Evolutionary conservation across 2,329 filamentous ascomycete genomes (phyloP), one percentile per base, ranked within the genome.

Genomic region (Calonectria pteridis): DNA sequence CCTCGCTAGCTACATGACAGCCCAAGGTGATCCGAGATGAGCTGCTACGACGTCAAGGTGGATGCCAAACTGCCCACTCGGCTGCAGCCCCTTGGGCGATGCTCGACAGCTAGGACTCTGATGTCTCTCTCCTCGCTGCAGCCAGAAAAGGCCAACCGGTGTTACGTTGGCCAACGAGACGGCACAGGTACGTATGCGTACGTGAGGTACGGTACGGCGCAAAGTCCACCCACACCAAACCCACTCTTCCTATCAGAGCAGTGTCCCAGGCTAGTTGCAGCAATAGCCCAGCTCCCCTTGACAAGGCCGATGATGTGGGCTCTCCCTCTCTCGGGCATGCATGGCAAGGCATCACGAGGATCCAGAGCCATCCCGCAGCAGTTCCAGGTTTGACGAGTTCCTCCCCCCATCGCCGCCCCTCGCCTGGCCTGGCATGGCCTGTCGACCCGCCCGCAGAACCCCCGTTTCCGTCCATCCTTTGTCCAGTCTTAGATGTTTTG

Each of bases 361-460:
- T 68, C 58, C 43, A 67, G 55, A 55, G 55, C 31, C 40, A 43
- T 46, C 66, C 67, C 59, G 63, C 67, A 71, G 71, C 71, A 67
- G 71, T 70, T 71, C 67, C 71, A 67, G 43, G 72, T 67, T 71
- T 55, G 59, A 67, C 69, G 43, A 73, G 46, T 73, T 71, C 72
- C 62, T 63, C 67, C 46, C 53, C 50, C 58, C 65, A 28, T n/a
- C 43, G 31, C 35, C 31, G n/a, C 55, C 33, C n/a, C n/a, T 53
- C 55, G 55, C 33, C 31, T 69, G 49, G 37, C 35, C 51, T 40
- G 49, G 49, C 63, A 63, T 71, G 50, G 55, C 40, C 59, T 67
- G 31, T 31, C 72, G 29, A 58, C 49, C 67, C 55, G 49, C 29
- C 58, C 40, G 29, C 7, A n/a, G 43, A 31, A 18, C 62, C 53